Conservation (phyloP, 805 yeast species). For the Ogataea neopini region DNA sequence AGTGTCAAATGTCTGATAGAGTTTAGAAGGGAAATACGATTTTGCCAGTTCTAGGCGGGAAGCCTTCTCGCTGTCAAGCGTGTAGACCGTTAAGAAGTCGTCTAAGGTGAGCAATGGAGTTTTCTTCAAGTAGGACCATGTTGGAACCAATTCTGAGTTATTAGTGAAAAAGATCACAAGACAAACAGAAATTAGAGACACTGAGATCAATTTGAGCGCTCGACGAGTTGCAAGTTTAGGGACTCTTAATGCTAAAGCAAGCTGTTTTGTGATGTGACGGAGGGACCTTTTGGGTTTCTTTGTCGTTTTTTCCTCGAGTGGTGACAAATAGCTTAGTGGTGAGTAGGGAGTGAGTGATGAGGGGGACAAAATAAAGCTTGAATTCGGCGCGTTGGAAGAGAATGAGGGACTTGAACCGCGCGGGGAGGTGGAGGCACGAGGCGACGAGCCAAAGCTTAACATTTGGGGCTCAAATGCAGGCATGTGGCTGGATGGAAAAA, state of each 20-base stretch:
- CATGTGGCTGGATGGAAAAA: background rate
- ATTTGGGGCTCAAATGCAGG: background rate
- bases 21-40: constrained; percentile 12
- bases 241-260: constrained; percentile 3
- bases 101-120: background rate
- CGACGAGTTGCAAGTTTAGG: constrained; percentile 4
- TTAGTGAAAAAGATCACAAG: background rate
- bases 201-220: background rate
- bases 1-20: constrained; percentile 19
- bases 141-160: background rate
- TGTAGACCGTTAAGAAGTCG: constrained; percentile 8
- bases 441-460: background rate
- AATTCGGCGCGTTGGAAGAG: constrained; percentile 11
- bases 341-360: constrained; percentile 12
- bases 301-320: constrained; percentile 15
- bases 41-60: constrained; percentile 7
- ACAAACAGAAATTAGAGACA: background rate
- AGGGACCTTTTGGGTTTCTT: background rate
- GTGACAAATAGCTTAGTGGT: constrained; percentile 9
- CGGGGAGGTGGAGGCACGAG: constrained; percentile 1
- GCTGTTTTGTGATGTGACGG: constrained; percentile 3
- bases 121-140: constrained; percentile 6
- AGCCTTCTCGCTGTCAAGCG: constrained; percentile 5
- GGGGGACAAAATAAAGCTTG: constrained; percentile 9
- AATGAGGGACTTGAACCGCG: constrained; percentile 11